Conservation (phyloP, 768 basidiomycete genomes). For the Suillus subalutaceus region DNA sequence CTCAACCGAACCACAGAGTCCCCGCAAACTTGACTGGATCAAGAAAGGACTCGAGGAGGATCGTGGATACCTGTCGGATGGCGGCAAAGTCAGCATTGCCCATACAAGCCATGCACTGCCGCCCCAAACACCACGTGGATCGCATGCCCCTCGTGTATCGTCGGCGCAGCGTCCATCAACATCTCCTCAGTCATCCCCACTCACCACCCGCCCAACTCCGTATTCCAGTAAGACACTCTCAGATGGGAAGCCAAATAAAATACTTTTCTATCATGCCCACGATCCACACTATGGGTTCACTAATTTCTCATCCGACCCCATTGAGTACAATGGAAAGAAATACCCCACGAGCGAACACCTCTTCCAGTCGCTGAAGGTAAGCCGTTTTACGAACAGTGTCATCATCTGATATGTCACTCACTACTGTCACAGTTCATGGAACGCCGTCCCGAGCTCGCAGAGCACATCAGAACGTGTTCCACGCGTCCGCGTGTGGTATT, state of each 20-base stretch:
- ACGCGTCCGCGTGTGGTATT: constrained; percentile 35
- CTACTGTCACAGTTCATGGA: constrained; percentile 30
- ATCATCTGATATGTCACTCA: not conserved
- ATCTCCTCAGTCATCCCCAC: constrained; percentile 6
- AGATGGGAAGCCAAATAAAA: constrained; percentile 26
- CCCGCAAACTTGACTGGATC: constrained; percentile 30
- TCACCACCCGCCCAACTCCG: not conserved
- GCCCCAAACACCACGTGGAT: constrained; percentile 22
- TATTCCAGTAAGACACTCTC: not conserved
- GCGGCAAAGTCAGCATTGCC: constrained; percentile 30
- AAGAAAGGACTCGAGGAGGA: constrained; percentile 36
- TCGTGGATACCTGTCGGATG: constrained; percentile 32
- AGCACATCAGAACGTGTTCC: constrained; percentile 38
- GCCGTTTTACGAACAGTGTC: constrained; percentile 4
- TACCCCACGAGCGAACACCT: constrained; percentile 53
- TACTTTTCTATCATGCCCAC: constrained; percentile 35
- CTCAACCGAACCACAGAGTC: constrained; percentile 30
- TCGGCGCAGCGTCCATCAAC: not conserved
- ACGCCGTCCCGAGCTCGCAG: constrained; percentile 36
- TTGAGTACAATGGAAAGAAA: constrained; percentile 39
- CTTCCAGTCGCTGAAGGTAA: constrained; percentile 48
- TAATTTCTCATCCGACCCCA: constrained; percentile 46
- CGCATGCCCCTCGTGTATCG: not conserved
- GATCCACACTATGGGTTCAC: constrained; percentile 43
- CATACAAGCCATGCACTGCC: constrained; percentile 20